Percentiles rank a stretch among this genome's conserved stretches.
These are phyloP conservation scores for Gigaspora rosea DNA, from an alignment of 192 early-diverging fungal genomes.

Conservation along the genomic window DNA sequence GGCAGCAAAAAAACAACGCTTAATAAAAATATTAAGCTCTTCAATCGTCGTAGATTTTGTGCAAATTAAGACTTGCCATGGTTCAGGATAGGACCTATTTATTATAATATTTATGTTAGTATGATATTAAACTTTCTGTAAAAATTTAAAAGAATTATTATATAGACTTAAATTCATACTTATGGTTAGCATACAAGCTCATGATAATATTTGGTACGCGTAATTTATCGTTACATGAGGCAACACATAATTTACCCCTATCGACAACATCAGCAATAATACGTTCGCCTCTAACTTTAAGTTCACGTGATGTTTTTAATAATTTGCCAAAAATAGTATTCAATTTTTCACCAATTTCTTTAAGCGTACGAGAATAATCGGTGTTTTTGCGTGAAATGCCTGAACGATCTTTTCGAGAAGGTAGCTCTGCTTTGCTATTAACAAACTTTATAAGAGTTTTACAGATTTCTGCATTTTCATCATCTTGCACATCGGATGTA, in stretches of 20 bases:
- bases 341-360: slow-evolving; percentile 7
- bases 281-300: background rate
- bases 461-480: slow-evolving; percentile 2
- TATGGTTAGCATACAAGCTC: slow-evolving; percentile 33
- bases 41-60: no score
- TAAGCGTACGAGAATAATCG: background rate
- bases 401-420: background rate
- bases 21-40: no score
- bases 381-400: background rate
- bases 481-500: background rate
- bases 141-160: no score
- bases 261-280: slow-evolving; percentile 13
- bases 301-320: slow-evolving; percentile 1
- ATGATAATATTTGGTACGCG: slow-evolving; percentile 27
- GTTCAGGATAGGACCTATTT: no score
- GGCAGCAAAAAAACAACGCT: no score
- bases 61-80: no score
- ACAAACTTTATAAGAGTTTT: slow-evolving; percentile 18
- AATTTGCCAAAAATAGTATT: background rate
- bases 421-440: background rate
- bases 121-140: no score
- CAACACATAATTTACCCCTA: slow-evolving; percentile 22
- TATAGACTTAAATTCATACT: background rate
- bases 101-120: no score
- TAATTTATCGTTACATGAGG: slow-evolving; percentile 13